Base-by-base conservation (phyloP, 1,284 basidiomycete genomes). In the Ganoderma leucocontextum region DNA sequence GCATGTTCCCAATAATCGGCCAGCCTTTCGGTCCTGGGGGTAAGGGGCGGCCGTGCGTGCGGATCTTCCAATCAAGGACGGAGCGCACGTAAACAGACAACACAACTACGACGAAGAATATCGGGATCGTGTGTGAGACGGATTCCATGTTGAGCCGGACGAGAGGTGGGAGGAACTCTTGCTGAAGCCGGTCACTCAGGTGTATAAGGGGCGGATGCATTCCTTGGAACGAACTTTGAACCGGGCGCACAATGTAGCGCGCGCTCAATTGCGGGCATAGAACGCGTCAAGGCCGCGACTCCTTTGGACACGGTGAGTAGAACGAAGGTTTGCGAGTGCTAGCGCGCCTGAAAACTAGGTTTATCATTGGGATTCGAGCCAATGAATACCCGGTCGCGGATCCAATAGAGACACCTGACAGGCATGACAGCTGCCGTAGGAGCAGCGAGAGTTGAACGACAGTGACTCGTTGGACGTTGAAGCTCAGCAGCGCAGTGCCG, bases 1-100 rank as follows among this genome's bases (percentile, higher is more conserved):
- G n/a, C 36, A 70, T 15, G 42, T 66, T 70, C 25, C 69, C 69
- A 13, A 70, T 17, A 13, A 67, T 4, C 2, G 69, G 69, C 9
- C 67, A 59, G 1, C 25, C 60, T 29, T 15, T 64, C 17, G 69
- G 69, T 4, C 69, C 69, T 3, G 69, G 69, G 36, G 69, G 69
- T 1, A 70, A 52, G 0, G 63, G 63, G 0, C 41, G 65, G 4
- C 69, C 65, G 1, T 41, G 62, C 15, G 55, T 19, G 19, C 64
- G 64, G 13, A 49, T 41, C 13, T 64, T 22, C 68, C 64, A 64
- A 7, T 49, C 17, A 0, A 58, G n/a, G 41, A 58, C 19, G 4
- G 49, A 62, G 3, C 49, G 58, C 2, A 69, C 33, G n/a, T 64
- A 66, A 49, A 57, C 1, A 12, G 38, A 7, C 17, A 65, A 38